A percentile compares a stretch with the other conserved stretches of the same genome.
Conservation (phyloP, 805 yeast genomes). For the Sungouiella blattae region DNA sequence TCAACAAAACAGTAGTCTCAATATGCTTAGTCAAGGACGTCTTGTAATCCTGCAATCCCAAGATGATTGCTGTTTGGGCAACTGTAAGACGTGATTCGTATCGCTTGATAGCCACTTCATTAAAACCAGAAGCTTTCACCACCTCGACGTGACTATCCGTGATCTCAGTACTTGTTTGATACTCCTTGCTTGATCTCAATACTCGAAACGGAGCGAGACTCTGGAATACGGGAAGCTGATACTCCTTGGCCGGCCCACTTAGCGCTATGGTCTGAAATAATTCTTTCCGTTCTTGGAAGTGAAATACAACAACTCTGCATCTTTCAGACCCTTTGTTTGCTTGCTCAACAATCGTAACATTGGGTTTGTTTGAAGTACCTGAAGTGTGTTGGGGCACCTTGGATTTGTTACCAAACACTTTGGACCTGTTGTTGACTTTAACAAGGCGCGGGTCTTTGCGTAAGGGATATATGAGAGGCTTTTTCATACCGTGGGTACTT, state of each 20-base stretch:
- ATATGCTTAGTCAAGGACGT: constrained; percentile 54
- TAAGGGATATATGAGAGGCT: background rate
- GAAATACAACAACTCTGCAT: background rate
- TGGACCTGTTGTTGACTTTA: background rate
- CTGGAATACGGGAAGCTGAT: constrained; percentile 10
- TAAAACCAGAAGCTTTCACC: background rate
- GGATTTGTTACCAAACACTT: too few relatives aligned
- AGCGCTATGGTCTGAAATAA: constrained; percentile 1
- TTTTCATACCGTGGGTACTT: too few relatives aligned
- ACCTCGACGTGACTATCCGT: background rate
- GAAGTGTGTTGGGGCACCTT: too few relatives aligned
- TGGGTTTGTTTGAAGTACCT: too few relatives aligned
- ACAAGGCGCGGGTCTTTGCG: background rate
- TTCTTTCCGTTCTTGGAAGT: background rate
- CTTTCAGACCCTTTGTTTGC: too few relatives aligned
- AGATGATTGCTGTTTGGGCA: constrained; percentile 8
- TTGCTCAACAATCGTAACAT: too few relatives aligned
- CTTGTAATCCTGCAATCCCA: constrained; percentile 23
- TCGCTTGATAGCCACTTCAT: constrained; percentile 6
- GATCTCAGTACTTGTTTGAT: background rate
- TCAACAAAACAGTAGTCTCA: constrained; percentile 49
- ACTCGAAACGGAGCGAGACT: constrained; percentile 2
- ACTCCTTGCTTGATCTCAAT: constrained; percentile 5
- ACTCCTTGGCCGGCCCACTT: constrained; percentile 12
- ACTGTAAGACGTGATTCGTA: constrained; percentile 13